Evolutionary conservation across 2,329 filamentous ascomycete genomes (phyloP).

Genomic region (Metarhizium humberi): DNA sequence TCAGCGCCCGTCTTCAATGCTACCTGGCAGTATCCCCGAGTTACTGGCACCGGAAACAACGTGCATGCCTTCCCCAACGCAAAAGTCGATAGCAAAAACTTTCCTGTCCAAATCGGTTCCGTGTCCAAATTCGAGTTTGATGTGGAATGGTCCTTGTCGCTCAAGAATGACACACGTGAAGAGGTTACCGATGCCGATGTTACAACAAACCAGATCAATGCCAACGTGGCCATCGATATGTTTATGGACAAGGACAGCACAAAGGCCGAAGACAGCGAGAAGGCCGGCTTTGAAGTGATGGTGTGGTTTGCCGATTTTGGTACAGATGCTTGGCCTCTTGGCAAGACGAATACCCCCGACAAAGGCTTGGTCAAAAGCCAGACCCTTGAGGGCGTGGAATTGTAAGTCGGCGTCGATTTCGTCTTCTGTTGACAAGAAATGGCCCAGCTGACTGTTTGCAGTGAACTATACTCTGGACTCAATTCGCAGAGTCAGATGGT

Average conservation of each 20-base stretch:
- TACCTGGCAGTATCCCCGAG: conserved; percentile 43
- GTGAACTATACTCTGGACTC: conserved; percentile 30
- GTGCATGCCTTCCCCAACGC: conserved; percentile 49
- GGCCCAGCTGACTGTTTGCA: conserved; percentile 8
- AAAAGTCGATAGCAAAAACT: conserved; percentile 31
- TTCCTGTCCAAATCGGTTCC: conserved; percentile 31
- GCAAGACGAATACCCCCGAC: conserved; percentile 14
- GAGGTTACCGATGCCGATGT: conserved; percentile 26
- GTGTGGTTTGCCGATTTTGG: conserved; percentile 45
- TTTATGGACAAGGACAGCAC: conserved; percentile 39
- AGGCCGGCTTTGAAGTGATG: conserved; percentile 45
- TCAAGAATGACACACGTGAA: conserved; percentile 28
- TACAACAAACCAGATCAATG: conserved; percentile 28
- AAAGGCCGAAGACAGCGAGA: conserved; percentile 28
- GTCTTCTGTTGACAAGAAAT: background rate
- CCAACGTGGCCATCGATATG: conserved; percentile 51
- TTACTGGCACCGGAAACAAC: conserved; percentile 19
- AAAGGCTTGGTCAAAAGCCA: conserved; percentile 20
- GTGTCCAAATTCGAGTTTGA: conserved; percentile 33
- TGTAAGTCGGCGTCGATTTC: conserved; percentile 22
- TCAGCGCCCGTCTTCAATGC: conserved; percentile 39
- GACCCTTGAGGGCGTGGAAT: conserved; percentile 30
- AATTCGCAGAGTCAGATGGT: conserved; percentile 35
- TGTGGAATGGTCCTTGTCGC: conserved; percentile 38
- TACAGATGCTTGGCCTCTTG: conserved; percentile 36